phyloP scores from a whole-genome alignment of 495 filamentous ascomycete species.

The Halenospora varia region DNA sequence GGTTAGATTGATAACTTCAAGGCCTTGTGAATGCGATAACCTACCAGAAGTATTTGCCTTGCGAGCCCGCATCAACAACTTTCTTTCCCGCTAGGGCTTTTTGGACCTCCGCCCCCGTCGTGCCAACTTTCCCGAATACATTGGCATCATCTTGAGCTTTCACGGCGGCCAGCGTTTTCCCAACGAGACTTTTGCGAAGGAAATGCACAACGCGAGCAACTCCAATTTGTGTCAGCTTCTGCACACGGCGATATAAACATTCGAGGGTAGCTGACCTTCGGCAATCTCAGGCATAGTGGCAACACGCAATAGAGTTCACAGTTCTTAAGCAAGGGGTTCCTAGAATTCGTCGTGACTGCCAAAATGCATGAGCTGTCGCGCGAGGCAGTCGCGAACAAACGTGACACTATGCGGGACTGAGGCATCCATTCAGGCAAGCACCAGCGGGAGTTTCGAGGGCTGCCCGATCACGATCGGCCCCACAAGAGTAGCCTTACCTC shows the following conservation, averaged over 20 bases:
- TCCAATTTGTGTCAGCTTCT: conserved; percentile 20
- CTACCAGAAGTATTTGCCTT: conserved; percentile 95
- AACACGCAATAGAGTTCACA: neutral
- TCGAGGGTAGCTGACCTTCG: conserved; percentile 45
- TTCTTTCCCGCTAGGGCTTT: conserved; percentile 72
- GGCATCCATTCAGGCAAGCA: too few relatives aligned
- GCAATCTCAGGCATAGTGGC: conserved; percentile 73
- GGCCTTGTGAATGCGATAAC: neutral
- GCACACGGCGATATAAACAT: conserved; percentile 6
- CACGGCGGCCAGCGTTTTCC: conserved; percentile 70
- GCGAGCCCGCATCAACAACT: conserved; percentile 67
- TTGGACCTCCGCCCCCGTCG: conserved; percentile 66
- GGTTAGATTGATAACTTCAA: neutral
- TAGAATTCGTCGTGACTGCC: neutral
- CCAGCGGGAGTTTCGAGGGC: too few relatives aligned
- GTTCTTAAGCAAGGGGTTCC: neutral
- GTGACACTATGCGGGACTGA: too few relatives aligned
- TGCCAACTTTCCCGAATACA: conserved; percentile 86
- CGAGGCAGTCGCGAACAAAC: neutral
- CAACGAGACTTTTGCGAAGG: conserved; percentile 74
- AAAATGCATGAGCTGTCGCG: neutral
- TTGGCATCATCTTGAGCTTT: conserved; percentile 70
- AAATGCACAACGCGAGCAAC: conserved; percentile 84
- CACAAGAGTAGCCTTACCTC: too few relatives aligned
- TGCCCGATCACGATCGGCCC: too few relatives aligned